Evolutionary conservation across 441 rosid genomes (phyloP).

Genomic region (Erodium trifolium): DNA sequence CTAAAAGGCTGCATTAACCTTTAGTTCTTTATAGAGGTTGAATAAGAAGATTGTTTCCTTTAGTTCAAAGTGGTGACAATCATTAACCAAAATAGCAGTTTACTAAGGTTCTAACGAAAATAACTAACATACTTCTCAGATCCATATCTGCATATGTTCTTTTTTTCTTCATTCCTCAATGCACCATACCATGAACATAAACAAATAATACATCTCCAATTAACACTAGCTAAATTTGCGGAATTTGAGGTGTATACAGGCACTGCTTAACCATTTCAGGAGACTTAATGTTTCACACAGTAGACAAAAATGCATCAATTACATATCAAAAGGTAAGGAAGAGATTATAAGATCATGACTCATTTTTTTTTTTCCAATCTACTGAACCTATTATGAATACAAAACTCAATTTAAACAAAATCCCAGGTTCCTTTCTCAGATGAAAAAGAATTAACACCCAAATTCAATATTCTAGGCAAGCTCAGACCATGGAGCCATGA

Average conservation of each 20-base stretch:
- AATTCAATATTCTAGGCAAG: slow-evolving; percentile 3
- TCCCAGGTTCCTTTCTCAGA: slow-evolving; percentile 1
- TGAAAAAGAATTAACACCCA: not conserved
- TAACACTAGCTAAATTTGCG: too few species aligned
- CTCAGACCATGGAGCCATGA: slow-evolving; percentile 15
- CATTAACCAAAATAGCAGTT: not conserved
- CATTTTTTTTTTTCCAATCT: not conserved
- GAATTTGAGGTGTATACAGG: not conserved
- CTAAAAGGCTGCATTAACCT: not conserved
- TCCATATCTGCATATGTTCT: not conserved
- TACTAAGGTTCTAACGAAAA: not conserved
- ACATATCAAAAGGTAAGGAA: too few species aligned
- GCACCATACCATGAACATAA: not conserved
- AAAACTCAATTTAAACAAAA: not conserved
- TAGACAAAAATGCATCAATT: not conserved
- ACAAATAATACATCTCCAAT: not conserved
- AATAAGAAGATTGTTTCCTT: too few species aligned
- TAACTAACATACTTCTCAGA: not conserved
- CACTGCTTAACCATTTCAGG: not conserved
- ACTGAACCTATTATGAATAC: too few species aligned
- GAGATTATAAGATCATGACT: not conserved
- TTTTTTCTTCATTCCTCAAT: not conserved
- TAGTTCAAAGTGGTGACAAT: not conserved
- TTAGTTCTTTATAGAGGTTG: too few species aligned
- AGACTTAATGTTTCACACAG: not conserved